phyloP scores from a whole-genome alignment of 495 filamentous ascomycete genomes.

The Penicillium antarcticum region DNA sequence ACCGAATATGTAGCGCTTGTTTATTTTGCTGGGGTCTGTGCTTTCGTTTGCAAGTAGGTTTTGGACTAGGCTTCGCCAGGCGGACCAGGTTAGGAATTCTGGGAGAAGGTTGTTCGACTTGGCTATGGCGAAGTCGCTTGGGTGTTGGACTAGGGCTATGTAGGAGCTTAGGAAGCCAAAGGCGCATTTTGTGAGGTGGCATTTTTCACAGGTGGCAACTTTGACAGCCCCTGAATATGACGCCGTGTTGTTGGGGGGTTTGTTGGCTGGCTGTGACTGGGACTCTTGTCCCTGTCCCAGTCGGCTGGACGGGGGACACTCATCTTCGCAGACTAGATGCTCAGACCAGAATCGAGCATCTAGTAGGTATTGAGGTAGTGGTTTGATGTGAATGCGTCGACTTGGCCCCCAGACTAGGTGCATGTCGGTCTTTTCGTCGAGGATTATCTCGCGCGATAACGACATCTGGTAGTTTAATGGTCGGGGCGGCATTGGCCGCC shows the following conservation, averaged over 20 bases:
- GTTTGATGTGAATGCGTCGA: conserved; percentile 41
- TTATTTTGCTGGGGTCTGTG: conserved; percentile 11
- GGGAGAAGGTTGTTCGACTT: conserved; percentile 33
- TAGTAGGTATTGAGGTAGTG: conserved; percentile 41
- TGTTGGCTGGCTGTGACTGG: neutral
- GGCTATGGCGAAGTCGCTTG: conserved; percentile 45
- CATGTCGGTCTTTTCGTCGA: conserved; percentile 40
- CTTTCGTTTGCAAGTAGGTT: conserved; percentile 5
- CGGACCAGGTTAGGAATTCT: conserved; percentile 17
- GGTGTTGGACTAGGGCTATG: conserved; percentile 36
- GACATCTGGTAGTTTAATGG: conserved; percentile 46
- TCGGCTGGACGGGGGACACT: neutral
- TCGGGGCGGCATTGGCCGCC: conserved; percentile 43
- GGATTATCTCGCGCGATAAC: conserved; percentile 34
- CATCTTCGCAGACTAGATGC: conserved; percentile 4
- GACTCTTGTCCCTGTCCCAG: no score
- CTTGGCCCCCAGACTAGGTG: conserved; percentile 37
- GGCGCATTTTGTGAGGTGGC: conserved; percentile 13
- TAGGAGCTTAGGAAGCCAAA: conserved; percentile 47
- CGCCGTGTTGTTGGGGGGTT: neutral
- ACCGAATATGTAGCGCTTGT: conserved; percentile 40
- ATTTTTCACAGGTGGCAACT: neutral
- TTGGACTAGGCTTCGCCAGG: conserved; percentile 12
- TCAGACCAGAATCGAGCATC: conserved; percentile 36
- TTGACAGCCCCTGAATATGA: neutral